Percentiles rank a stretch among this genome's conserved stretches.
phyloP scores from a whole-genome alignment of 169 alveolate genomes.

The Sarcocystis neurona region DNA sequence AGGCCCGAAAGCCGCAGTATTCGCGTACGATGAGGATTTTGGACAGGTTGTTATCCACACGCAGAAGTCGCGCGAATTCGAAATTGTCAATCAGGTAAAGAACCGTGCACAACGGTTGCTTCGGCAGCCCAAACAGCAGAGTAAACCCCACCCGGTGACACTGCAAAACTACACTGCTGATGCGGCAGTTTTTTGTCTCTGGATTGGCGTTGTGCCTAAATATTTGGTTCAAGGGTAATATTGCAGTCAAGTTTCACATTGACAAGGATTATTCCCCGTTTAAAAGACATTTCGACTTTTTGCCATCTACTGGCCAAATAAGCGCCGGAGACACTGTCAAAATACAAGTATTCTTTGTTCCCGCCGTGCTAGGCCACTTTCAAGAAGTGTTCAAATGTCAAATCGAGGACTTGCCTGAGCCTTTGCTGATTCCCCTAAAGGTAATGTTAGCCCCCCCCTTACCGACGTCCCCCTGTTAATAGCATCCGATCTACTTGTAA shows the following conservation, averaged over 20 bases:
- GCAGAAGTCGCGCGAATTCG: constrained; percentile 44
- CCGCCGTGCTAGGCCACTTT: constrained; percentile 91
- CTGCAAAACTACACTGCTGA: no score
- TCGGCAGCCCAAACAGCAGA: no score
- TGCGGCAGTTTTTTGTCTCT: background rate
- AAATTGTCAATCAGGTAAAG: constrained; percentile 48
- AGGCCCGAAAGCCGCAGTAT: constrained; percentile 60
- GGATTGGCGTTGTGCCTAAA: background rate
- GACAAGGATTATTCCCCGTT: constrained; percentile 83
- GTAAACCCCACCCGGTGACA: no score
- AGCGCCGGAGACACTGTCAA: constrained; percentile 84
- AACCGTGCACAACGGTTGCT: background rate
- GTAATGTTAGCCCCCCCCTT: constrained; percentile 33
- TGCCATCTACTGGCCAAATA: constrained; percentile 80
- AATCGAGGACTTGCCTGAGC: constrained; percentile 82
- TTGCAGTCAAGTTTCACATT: constrained; percentile 51
- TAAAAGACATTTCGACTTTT: constrained; percentile 84
- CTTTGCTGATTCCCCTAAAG: constrained; percentile 15
- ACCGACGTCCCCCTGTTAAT: no score
- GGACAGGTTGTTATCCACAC: constrained; percentile 51
- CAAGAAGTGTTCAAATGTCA: constrained; percentile 88
- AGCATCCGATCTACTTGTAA: no score
- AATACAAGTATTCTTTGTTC: constrained; percentile 78
- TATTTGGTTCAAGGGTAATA: constrained; percentile 39
- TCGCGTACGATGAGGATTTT: constrained; percentile 33